Evolutionary conservation across 228 moss, liverwort and hornwort genomes (phyloP).

Genomic region (Sphagnum magellanicum): DNA sequence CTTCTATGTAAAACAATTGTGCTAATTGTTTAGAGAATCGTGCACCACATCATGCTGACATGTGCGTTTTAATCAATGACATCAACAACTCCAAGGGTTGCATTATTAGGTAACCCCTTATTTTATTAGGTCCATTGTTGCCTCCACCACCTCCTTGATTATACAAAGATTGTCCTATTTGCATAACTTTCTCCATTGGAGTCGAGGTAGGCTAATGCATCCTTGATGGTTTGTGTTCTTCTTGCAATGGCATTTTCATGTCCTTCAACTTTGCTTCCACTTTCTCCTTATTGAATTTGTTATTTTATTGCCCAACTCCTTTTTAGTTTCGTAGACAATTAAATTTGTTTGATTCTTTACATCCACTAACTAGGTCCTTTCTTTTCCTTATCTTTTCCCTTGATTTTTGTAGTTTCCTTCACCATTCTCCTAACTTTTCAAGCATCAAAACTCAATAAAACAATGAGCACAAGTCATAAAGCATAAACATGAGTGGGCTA

Average conservation of each 20-base stretch:
- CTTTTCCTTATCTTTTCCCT: conserved; percentile 19
- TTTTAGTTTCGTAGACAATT: conserved; percentile 20
- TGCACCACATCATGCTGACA: too few relatives aligned
- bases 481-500: too few relatives aligned
- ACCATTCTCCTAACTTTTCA: conserved; percentile 26
- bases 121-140: conserved; percentile 9
- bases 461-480: too few relatives aligned
- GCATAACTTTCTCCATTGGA: conserved; percentile 22
- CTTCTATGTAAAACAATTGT: too few relatives aligned
- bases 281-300: conserved; percentile 16
- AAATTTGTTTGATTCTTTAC: conserved; percentile 22
- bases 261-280: conserved; percentile 18
- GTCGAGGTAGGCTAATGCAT: conserved; percentile 14
- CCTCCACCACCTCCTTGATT: conserved; percentile 13
- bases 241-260: conserved; percentile 17
- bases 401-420: conserved; percentile 17
- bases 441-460: not conserved
- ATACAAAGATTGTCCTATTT: conserved; percentile 22
- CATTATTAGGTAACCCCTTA: not conserved
- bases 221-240: conserved; percentile 25
- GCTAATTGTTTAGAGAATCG: too few relatives aligned
- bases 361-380: conserved; percentile 24
- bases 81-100: conserved; percentile 7
- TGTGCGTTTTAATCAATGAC: conserved; percentile 7
- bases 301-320: conserved; percentile 21